Conservation (phyloP, 371 early-diverging fungal genomes). For the Sanchytrium tribonematis region DNA sequence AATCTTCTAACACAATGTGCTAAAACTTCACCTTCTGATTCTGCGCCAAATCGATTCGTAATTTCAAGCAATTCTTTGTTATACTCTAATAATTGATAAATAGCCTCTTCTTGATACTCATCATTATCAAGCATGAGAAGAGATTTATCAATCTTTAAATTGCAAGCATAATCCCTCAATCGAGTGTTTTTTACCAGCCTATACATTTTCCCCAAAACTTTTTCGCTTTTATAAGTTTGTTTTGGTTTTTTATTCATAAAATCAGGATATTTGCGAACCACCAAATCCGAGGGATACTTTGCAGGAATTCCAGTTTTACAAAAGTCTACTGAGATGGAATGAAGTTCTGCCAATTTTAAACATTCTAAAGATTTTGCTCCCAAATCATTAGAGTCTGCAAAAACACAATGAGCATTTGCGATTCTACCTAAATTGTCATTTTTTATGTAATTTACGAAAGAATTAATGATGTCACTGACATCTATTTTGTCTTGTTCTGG, state of each 20-base stretch:
- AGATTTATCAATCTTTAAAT: no score
- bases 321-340: slow-evolving; percentile 35
- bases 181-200: no score
- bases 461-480: slow-evolving; percentile 25
- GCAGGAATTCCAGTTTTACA: slow-evolving; percentile 34
- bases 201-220: slow-evolving; percentile 32
- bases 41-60: no score
- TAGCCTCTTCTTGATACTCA: no score
- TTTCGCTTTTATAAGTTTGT: slow-evolving; percentile 21
- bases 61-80: no score
- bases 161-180: no score
- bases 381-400: slow-evolving; percentile 21
- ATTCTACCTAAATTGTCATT: slow-evolving; percentile 44
- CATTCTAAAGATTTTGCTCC: slow-evolving; percentile 26
- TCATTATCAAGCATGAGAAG: no score
- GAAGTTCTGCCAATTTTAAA: slow-evolving; percentile 30
- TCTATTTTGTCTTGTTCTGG: slow-evolving; percentile 16
- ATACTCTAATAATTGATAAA: no score
- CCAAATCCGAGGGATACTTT: slow-evolving; percentile 6
- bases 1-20: no score
- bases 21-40: no score
- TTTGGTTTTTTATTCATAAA: slow-evolving; percentile 41
- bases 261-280: slow-evolving; percentile 31
- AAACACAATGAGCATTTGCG: slow-evolving; percentile 38
- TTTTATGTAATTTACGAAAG: slow-evolving; percentile 40